Base-by-base conservation (phyloP, 140 eudicot species). In the Ambrosia hybrid region DNA sequence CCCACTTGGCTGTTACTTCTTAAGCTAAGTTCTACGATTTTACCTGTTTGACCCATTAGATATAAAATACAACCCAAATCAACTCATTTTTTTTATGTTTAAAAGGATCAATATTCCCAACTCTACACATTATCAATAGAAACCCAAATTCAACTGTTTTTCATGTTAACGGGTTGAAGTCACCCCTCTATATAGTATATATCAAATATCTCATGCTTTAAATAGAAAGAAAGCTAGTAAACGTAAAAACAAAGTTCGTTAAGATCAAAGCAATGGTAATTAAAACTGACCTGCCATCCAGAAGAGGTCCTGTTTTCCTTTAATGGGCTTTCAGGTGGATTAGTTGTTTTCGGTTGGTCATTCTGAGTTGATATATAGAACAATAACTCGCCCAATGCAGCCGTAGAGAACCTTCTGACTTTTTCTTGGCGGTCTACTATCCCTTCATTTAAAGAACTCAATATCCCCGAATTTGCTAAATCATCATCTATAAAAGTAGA, bases 371-470 rank as follows among this genome's bases (percentile, higher is more conserved):
- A 94, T 75, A 93, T 88, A 43, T 90, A 93, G 78, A 93, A 93
- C 34, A 93, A 78, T 76, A 93, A 86, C 83, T 93, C 99, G 1
- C 99, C 99, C 79, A 93, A 53, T 49, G 99, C 99, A 70, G 99
- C 99, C 99, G 90, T 86, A 15, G 91, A 90, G 64, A 87, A 93
- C 76, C 99, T 83, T 86, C 99, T 82, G 61, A 93, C 99, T 65
- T 93, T 93, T 58, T 90, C 99, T 81, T 87, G 97, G 12, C 86
- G 83, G 72, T 93, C 99, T 45, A 89, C 85, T 12, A 93, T 84
- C 49, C 99, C 97, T 70, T 93, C 97, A 73, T 91, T 84, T 67
- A 90, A 68, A 14, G 94, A 83, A 71, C 82, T 83, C 75, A 90
- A 83, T 61, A 93, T 87, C 73, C 96, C 99, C 61, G 97, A 90